A percentile compares a stretch with the other conserved stretches of the same genome.
Evolutionary conservation across 2,329 filamentous ascomycete genomes (phyloP).

Genomic region (Sporothrix sp.): DNA sequence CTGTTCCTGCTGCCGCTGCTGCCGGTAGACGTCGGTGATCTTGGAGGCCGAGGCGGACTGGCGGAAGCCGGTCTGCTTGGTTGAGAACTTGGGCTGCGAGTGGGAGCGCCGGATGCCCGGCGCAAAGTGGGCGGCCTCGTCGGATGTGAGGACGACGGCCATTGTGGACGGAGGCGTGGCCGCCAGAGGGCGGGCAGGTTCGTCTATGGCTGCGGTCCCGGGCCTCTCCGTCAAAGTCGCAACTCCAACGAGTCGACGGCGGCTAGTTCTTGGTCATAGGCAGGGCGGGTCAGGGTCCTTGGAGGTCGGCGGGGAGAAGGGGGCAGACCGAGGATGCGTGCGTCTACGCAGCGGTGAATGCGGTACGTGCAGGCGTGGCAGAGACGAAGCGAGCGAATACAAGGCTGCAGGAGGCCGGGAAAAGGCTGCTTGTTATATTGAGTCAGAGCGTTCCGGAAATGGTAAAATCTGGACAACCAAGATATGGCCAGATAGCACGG

Average conservation of each 20-base stretch:
- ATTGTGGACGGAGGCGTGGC: constrained; percentile 25
- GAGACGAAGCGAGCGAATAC: neutral
- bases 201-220: constrained; percentile 14
- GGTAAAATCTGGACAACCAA: neutral
- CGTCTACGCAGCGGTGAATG: too few species aligned
- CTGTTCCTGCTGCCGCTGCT: constrained; percentile 20
- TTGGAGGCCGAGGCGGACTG: constrained; percentile 37
- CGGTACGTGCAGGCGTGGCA: neutral
- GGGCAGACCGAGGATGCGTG: neutral
- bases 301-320: neutral
- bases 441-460: neutral
- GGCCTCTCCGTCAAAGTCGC: constrained; percentile 21
- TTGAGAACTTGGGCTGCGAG: constrained; percentile 48
- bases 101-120: constrained; percentile 48
- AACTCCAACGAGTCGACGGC: constrained; percentile 19
- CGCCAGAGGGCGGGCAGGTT: neutral
- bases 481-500: constrained; percentile 1
- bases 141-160: constrained; percentile 47
- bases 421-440: constrained; percentile 5
- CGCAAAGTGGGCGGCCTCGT: constrained; percentile 49
- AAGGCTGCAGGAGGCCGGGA: constrained; percentile 6
- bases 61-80: constrained; percentile 33
- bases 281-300: neutral
- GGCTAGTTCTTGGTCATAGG: constrained; percentile 6
- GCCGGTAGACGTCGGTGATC: constrained; percentile 37